phyloP scores from a whole-genome alignment of 768 basidiomycete species.

The Lactarius hengduanensis region DNA sequence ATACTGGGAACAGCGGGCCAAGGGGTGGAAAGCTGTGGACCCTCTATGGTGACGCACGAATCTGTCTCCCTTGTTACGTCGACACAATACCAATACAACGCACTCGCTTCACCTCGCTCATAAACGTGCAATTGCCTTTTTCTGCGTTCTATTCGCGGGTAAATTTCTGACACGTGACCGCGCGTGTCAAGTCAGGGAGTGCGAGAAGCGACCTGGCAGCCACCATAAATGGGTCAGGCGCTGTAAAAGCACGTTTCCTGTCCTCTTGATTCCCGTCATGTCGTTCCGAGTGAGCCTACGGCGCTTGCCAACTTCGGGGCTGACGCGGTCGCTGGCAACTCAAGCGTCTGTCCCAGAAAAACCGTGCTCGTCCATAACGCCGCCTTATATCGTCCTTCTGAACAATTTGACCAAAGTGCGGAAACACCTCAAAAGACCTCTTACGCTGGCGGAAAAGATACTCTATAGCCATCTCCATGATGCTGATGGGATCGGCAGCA shows the following conservation, averaged over 20 bases:
- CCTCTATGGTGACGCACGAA: slow-evolving; percentile 58
- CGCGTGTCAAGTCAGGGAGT: background rate
- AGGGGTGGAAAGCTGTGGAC: slow-evolving; percentile 59
- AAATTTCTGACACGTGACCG: background rate
- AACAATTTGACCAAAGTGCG: slow-evolving; percentile 70
- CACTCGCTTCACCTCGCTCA: background rate
- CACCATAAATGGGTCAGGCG: background rate
- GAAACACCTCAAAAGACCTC: slow-evolving; percentile 64
- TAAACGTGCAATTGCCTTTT: no score
- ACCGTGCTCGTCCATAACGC: slow-evolving; percentile 73
- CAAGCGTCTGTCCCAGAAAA: slow-evolving; percentile 47
- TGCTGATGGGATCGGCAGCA: slow-evolving; percentile 59
- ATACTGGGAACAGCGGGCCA: slow-evolving; percentile 77
- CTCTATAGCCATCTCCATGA: slow-evolving; percentile 89
- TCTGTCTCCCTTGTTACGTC: slow-evolving; percentile 1
- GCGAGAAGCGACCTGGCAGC: slow-evolving; percentile 1
- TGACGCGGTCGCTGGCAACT: slow-evolving; percentile 38
- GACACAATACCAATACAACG: background rate
- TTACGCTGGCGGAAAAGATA: slow-evolving; percentile 97
- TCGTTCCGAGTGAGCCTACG: slow-evolving; percentile 14
- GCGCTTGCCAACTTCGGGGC: slow-evolving; percentile 6
- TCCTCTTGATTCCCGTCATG: slow-evolving; percentile 19
- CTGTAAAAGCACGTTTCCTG: background rate
- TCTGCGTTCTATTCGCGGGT: no score
- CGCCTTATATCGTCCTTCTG: slow-evolving; percentile 74